Base-by-base conservation (phyloP, 129 eudicot species). In the Daucus carota region DNA sequence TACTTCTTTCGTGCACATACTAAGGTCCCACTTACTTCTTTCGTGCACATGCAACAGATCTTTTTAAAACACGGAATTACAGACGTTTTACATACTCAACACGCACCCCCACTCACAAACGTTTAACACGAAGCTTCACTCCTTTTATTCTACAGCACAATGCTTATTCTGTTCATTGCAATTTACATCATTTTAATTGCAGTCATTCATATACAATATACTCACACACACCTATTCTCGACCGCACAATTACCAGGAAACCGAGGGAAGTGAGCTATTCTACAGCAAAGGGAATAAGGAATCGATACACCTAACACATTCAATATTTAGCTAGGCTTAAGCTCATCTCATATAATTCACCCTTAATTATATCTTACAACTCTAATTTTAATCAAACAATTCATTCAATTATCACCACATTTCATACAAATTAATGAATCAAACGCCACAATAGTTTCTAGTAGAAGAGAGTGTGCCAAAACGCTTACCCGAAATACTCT, bases 401-500 rank as follows among this genome's bases (percentile, higher is more conserved):
- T 26, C 16, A 24, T n/a, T 59, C 15, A 59, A n/a, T 59, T n/a
- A 1, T 24, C 32, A n/a, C 63, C 63, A 54, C 63, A 54, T n/a
- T 54, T 24, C 34, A 26, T 28, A 24, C 36, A 26, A 62, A 28
- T 29, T 13, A 54, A 50, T 50, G 8, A 59, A 28, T 29, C 45
- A 44, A 36, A 44, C 47, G 33, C 28, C 11, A 60, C 47, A 60
- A 24, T 60, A 29, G 28, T 60, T 29, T 26, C 33, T 10, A 14
- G 5, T 7, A 6, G 18, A 28, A 72, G 22, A 67, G 29, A 15
- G 20, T 12, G 78, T 1, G 17, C 20, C n/a, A n/a, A 29, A 47
- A 63, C 43, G 31, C 74, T 80, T 79, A 91, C 97, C 97, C 26
- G 97, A 92, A 71, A 92, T 84, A 80, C 97, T 92, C 86, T 85